Percentiles rank a stretch among this genome's conserved stretches.
phyloP scores from a whole-genome alignment of 306 rosid species.

The Spatholobus suberectus region DNA sequence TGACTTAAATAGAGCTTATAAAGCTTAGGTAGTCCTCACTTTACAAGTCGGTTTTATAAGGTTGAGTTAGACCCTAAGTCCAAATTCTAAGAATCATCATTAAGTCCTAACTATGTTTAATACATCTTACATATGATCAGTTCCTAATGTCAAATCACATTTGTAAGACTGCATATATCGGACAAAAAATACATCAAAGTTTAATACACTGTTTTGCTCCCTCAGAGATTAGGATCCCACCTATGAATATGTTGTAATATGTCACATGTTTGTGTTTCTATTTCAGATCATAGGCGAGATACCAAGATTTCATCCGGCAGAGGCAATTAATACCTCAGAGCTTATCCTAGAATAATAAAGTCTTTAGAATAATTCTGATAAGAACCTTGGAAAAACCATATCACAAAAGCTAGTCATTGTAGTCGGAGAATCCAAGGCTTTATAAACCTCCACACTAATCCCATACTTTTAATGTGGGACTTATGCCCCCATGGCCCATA shows the following conservation, averaged over 20 bases:
- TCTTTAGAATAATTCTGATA: neutral
- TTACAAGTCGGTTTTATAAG: no score
- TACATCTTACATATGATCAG: neutral
- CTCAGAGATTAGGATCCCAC: neutral
- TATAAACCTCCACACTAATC: neutral
- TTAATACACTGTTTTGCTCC: neutral
- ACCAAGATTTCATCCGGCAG: neutral
- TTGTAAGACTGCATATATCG: neutral
- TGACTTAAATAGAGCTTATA: no score
- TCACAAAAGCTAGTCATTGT: neutral
- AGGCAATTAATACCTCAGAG: neutral
- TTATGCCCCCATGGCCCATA: neutral
- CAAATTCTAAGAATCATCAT: no score
- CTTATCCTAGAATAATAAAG: neutral
- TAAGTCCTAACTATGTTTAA: neutral
- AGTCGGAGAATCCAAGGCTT: neutral
- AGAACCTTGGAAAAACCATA: neutral
- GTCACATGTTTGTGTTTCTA: neutral
- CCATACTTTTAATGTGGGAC: neutral
- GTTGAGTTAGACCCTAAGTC: no score
- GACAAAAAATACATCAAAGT: neutral
- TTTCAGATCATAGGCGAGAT: neutral
- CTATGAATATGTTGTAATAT: neutral
- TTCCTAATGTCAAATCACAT: neutral
- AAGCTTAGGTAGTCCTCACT: no score